A percentile compares a stretch with the other conserved stretches of the same genome.
These are phyloP conservation scores for Fusarium sulawesiense DNA, from an alignment of 2,329 filamentous ascomycete species.

Conservation along the genomic window DNA sequence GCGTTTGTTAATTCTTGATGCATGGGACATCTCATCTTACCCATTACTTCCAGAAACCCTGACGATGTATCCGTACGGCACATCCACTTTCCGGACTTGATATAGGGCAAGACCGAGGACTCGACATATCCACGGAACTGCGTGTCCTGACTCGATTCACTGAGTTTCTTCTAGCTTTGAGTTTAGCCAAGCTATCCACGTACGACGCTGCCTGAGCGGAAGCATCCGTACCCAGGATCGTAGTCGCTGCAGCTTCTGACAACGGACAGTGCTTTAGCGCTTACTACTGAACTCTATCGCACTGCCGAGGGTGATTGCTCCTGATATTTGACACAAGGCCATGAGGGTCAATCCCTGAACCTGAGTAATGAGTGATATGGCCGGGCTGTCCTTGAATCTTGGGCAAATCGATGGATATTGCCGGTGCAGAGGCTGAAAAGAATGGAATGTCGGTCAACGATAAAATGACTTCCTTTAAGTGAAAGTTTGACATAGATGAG, in stretches of 20 bases:
- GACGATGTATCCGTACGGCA: not conserved
- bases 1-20: not conserved
- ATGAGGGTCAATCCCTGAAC: conserved; percentile 23
- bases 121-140: not conserved
- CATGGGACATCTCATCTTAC: not conserved
- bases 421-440: conserved; percentile 1
- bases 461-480: conserved; percentile 6
- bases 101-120: not conserved
- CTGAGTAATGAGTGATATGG: not conserved
- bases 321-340: conserved; percentile 10
- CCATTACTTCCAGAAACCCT: not conserved
- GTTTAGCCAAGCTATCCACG: not conserved
- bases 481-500: conserved; percentile 28
- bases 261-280: conserved; percentile 19
- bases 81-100: not conserved
- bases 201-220: conserved; percentile 13
- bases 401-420: not conserved
- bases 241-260: conserved; percentile 5
- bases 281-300: conserved; percentile 30
- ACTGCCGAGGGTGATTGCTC: conserved; percentile 24
- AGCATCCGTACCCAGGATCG: conserved; percentile 33
- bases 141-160: not conserved
- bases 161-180: not conserved
- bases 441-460: conserved; percentile 35
- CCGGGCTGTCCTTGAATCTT: not conserved